Conservation (phyloP, 225 moss, liverwort and hornwort species). For the Antitrichia curtipendula region DNA sequence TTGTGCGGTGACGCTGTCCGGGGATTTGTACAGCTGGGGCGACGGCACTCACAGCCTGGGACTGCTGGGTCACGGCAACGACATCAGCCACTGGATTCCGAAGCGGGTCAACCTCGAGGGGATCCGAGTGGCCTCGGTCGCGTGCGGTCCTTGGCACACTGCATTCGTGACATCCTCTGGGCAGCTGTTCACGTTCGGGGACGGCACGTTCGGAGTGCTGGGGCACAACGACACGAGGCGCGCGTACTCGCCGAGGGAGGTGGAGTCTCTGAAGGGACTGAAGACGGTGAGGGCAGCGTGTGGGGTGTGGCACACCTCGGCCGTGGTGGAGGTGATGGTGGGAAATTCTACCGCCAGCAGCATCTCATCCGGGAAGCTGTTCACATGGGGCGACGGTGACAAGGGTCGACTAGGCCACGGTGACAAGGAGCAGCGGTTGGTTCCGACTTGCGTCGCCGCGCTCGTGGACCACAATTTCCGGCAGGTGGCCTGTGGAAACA, state of each 20-base stretch:
- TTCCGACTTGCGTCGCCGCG: constrained; percentile 93
- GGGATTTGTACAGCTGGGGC: constrained; percentile 97
- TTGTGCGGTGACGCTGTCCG: constrained; percentile 82
- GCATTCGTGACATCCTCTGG: constrained; percentile 86
- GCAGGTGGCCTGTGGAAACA: constrained; percentile 87
- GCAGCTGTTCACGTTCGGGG: constrained; percentile 94
- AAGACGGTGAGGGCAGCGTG: constrained; percentile 93
- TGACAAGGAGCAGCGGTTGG: constrained; percentile 92
- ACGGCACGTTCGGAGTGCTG: constrained; percentile 96
- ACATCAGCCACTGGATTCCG: constrained; percentile 98
- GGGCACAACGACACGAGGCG: constrained; percentile 91
- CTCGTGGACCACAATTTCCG: constrained; percentile 92
- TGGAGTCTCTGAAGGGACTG: constrained; percentile 91
- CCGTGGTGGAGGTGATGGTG: constrained; percentile 99
- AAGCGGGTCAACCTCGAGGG: constrained; percentile 91
- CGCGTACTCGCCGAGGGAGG: constrained; percentile 73
- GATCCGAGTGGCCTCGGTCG: constrained; percentile 74
- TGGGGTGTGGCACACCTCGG: constrained; percentile 98
- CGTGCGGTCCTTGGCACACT: constrained; percentile 99
- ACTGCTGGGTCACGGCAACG: constrained; percentile 93
- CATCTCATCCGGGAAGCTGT: constrained; percentile 92
- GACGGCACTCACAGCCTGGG: constrained; percentile 97
- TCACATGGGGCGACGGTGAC: constrained; percentile 99
- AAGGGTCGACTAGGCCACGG: constrained; percentile 90
- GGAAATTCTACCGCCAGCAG: constrained; percentile 66